These are phyloP conservation scores for Liriodendron chinense DNA, from an alignment of 164 flowering plant species.

Conservation along the genomic window DNA sequence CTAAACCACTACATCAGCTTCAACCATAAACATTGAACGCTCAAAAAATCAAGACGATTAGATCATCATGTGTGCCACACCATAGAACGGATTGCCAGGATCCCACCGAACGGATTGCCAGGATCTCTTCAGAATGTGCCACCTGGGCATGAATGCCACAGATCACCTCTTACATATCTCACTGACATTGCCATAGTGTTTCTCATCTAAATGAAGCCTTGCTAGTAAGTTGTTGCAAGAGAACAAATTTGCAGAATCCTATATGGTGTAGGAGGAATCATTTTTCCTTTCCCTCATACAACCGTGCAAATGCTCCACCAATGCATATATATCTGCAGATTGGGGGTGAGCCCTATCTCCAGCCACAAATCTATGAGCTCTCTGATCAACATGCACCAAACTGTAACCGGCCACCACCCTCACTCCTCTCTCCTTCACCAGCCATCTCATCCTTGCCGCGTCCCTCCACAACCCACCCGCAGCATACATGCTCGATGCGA, in stretches of 20 bases:
- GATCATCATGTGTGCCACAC: no score
- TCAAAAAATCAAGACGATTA: no score
- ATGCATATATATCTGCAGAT: slow-evolving; percentile 24
- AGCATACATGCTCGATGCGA: slow-evolving; percentile 66
- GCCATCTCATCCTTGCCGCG: slow-evolving; percentile 50
- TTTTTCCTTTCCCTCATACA: slow-evolving; percentile 26
- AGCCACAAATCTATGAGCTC: slow-evolving; percentile 46
- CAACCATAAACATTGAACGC: no score
- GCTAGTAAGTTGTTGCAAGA: neutral
- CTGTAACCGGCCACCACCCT: slow-evolving; percentile 63
- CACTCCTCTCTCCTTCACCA: slow-evolving; percentile 54
- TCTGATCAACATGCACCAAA: slow-evolving; percentile 46
- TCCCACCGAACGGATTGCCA: no score
- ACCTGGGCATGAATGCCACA: no score
- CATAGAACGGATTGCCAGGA: no score
- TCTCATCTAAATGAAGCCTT: neutral
- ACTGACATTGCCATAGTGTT: neutral
- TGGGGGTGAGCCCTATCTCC: slow-evolving; percentile 41
- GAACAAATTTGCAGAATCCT: neutral
- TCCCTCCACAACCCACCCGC: slow-evolving; percentile 54
- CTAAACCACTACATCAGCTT: no score
- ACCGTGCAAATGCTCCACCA: slow-evolving; percentile 39
- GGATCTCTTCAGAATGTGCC: no score
- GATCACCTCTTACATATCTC: no score
- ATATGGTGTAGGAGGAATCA: neutral